phyloP scores from a whole-genome alignment of 257 asterid species.

The Buddleja alternifolia region DNA sequence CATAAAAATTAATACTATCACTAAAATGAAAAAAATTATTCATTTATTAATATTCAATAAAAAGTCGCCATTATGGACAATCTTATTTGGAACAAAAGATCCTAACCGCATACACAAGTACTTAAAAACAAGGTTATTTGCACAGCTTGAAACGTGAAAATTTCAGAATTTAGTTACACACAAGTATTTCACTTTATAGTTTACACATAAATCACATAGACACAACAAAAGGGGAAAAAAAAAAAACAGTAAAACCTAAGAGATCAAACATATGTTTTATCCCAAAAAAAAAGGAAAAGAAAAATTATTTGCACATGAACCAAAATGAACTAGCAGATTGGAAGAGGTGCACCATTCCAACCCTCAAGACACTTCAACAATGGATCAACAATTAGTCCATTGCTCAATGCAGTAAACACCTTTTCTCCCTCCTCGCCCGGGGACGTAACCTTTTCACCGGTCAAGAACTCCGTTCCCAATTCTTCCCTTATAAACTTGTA shows the following conservation, averaged over 20 bases:
- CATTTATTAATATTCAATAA: too few relatives aligned
- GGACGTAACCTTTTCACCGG: constrained; percentile 50
- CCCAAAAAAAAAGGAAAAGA: background rate
- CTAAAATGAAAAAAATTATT: too few relatives aligned
- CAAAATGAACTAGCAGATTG: constrained; percentile 39
- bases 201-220: background rate
- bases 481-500: constrained; percentile 52
- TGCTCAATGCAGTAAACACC: constrained; percentile 53
- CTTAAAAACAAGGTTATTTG: too few relatives aligned
- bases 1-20: too few relatives aligned
- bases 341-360: constrained; percentile 64
- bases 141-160: background rate
- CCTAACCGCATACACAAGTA: too few relatives aligned
- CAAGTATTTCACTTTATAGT: too few relatives aligned
- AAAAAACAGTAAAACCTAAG: background rate
- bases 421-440: constrained; percentile 64
- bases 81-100: too few relatives aligned
- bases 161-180: background rate
- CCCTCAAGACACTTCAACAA: constrained; percentile 57
- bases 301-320: background rate
- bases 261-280: too few relatives aligned
- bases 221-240: background rate
- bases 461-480: constrained; percentile 41
- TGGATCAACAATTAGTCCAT: constrained; percentile 55
- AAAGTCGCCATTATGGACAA: too few relatives aligned